Conservation (phyloP, 345 rosid species). For the Gossypium australe region DNA sequence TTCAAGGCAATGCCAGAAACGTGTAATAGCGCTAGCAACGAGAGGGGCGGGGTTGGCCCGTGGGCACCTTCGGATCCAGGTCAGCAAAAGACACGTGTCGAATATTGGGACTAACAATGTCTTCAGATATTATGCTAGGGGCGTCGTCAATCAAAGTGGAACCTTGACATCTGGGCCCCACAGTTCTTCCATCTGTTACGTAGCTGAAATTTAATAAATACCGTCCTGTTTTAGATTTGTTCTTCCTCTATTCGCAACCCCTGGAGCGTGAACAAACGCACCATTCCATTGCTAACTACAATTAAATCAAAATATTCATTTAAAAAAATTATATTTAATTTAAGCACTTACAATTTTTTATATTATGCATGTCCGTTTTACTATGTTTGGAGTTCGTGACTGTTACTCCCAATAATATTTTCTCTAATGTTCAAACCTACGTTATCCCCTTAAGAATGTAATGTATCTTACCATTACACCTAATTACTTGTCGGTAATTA, state of each 20-base stretch:
- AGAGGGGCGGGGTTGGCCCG: not conserved
- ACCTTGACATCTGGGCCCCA: constrained; percentile 14
- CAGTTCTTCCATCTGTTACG: constrained; percentile 17
- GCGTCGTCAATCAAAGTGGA: constrained; percentile 2
- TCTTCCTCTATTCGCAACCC: not conserved
- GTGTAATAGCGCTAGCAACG: not conserved
- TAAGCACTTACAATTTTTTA: too few relatives aligned
- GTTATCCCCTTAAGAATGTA: rapidly evolving
- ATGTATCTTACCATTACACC: too few relatives aligned
- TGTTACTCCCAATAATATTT: rapidly evolving
- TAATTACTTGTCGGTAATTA: rapidly evolving
- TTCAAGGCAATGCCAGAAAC: constrained; percentile 17
- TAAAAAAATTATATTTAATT: too few relatives aligned
- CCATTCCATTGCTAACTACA: not conserved
- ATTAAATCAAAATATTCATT: too few relatives aligned
- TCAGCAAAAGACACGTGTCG: constrained; percentile 32
- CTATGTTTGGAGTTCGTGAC: rapidly evolving
- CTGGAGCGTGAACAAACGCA: not conserved
- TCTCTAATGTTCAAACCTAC: rapidly evolving
- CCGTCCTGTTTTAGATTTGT: not conserved
- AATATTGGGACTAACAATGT: not conserved
- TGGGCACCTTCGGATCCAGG: constrained; percentile 28
- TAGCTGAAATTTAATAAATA: constrained; percentile 11
- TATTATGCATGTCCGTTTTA: too few relatives aligned
- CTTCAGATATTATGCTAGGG: constrained; percentile 24